These are phyloP conservation scores for Hypsizygus ulmarius DNA, from an alignment of 1,284 basidiomycete genomes.

Conservation along the genomic window DNA sequence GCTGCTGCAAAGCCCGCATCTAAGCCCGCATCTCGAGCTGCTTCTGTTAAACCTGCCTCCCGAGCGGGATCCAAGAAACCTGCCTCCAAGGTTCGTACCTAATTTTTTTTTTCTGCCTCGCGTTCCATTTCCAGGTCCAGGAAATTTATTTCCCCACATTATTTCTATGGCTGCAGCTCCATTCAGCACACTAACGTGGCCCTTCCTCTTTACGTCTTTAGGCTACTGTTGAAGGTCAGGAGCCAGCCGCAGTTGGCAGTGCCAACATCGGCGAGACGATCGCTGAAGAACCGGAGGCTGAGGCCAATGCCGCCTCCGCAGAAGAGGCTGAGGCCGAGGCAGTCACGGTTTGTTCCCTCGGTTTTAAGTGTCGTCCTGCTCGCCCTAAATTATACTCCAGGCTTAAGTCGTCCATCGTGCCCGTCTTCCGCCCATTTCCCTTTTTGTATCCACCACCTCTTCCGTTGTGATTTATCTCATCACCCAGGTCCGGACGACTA, in stretches of 20 bases:
- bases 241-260: constrained; percentile 32
- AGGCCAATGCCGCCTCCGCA: constrained; percentile 40
- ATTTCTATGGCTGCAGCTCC: neutral
- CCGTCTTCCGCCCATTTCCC: constrained; percentile 5
- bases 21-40: constrained; percentile 16
- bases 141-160: too few species aligned
- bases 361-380: neutral
- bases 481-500: constrained; percentile 7
- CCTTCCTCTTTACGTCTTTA: constrained; percentile 13
- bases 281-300: constrained; percentile 46
- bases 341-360: constrained; percentile 2
- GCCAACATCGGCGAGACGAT: constrained; percentile 42
- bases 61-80: constrained; percentile 23
- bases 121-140: too few species aligned
- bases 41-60: constrained; percentile 24
- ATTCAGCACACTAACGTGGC: neutral
- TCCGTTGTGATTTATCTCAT: constrained; percentile 9
- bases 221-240: constrained; percentile 36
- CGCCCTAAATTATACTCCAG: neutral
- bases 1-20: constrained; percentile 33
- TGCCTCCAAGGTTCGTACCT: constrained; percentile 36
- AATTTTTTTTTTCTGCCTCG: constrained; percentile 8
- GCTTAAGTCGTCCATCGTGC: constrained; percentile 5
- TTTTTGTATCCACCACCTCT: constrained; percentile 7
- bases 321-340: constrained; percentile 10